Evolutionary conservation across 164 flowering plant species (phyloP), one percentile per base, ranked within the genome.

Genomic region (Tinospora cordifolia): DNA sequence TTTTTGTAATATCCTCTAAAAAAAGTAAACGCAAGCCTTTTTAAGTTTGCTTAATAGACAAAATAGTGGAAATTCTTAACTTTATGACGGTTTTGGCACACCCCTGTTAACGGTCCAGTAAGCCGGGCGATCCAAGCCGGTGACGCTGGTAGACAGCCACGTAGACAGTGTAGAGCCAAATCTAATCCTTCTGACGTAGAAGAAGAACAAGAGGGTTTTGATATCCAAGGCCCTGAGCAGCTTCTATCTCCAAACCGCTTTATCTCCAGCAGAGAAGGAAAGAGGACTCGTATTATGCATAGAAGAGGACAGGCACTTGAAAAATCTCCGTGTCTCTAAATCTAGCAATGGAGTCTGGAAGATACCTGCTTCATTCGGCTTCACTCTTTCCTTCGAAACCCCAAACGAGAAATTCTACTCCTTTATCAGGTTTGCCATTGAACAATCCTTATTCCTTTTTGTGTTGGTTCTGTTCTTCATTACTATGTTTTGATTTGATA

Each of bases 301-400:
- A 24, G 54, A 40, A 30, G 11, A 46, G 34, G 2, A 25, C 3
- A 67, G 21, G 15, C 44, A 14, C 46, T 30, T 22, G 17, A 38
- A 34, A 58, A n/a, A 30, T 30, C 72, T 21, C 27, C n/a, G n/a
- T n/a, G n/a, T 38, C 13, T 10, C 17, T 46, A 6, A 30, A 13
- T 34, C 62, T 49, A 27, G 30, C 78, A 73, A 88, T 88, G 88
- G 89, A 85, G 68, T 83, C 79, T 21, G 85, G 79, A 65, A 77
- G 75, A 69, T 78, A 71, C 71, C 46, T 86, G 19, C 74, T 87
- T 67, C 73, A 81, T 68, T 76, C 87, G 24, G 68, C 88, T 51
- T 74, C 82, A 14, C 49, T 80, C 14, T 81, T 78, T 69, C 75
- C 72, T 67, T 46, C 80, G 24, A 79, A 75, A 77, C 72, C 79